Percentiles rank a stretch among this genome's conserved stretches.
Evolutionary conservation across 495 filamentous ascomycete genomes (phyloP).

Genomic region (Talaromyces stipitatus): DNA sequence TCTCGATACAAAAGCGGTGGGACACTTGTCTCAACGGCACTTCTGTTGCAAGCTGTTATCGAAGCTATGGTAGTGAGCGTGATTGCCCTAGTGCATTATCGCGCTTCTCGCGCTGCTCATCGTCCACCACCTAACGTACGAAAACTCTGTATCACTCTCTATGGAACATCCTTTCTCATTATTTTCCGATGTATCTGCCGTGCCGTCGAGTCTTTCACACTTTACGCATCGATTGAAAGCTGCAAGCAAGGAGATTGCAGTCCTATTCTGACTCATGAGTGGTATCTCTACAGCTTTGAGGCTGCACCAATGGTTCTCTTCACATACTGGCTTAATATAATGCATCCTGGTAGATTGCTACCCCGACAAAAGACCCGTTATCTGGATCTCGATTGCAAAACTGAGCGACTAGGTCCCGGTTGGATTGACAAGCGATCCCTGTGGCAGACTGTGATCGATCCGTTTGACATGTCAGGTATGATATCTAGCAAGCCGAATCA

Average conservation of each 20-base stretch:
- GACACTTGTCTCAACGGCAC: constrained; percentile 24
- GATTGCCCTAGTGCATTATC: constrained; percentile 26
- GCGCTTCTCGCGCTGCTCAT: constrained; percentile 11
- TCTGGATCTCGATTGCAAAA: constrained; percentile 22
- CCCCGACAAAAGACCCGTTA: constrained; percentile 24
- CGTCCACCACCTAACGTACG: constrained; percentile 25
- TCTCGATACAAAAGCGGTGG: constrained; percentile 18
- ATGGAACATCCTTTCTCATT: constrained; percentile 29
- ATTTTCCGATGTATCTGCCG: constrained; percentile 32
- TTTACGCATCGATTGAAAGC: constrained; percentile 10
- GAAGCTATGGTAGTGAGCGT: constrained; percentile 24
- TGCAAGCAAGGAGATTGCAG: constrained; percentile 16
- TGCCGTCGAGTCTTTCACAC: constrained; percentile 26
- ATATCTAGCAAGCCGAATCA: constrained; percentile 20
- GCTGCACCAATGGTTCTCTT: constrained; percentile 31
- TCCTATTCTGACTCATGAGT: constrained; percentile 24
- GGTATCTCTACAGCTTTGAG: constrained; percentile 34
- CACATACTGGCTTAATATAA: constrained; percentile 29
- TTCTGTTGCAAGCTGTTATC: constrained; percentile 27
- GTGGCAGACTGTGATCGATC: constrained; percentile 27
- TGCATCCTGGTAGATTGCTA: constrained; percentile 27
- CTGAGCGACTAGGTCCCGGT: constrained; percentile 31
- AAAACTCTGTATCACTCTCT: constrained; percentile 28
- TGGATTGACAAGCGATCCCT: constrained; percentile 24
- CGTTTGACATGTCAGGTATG: constrained; percentile 22